Percentiles rank a stretch among this genome's conserved stretches.
phyloP scores from a whole-genome alignment of 345 rosid species.

The Mercurialis annua region DNA sequence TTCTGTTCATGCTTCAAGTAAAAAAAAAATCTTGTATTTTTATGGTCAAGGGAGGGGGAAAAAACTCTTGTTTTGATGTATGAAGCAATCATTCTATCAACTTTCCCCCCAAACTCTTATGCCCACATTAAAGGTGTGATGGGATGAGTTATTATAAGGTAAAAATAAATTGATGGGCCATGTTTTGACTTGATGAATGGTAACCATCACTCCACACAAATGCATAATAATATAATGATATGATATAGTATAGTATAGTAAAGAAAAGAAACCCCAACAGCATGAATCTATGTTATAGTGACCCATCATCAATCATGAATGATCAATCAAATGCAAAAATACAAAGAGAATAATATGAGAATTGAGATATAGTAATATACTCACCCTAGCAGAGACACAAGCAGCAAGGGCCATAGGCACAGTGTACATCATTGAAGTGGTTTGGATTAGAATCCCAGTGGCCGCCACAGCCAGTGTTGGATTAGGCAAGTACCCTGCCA shows the following conservation, averaged over 20 bases:
- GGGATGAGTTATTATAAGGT: background rate
- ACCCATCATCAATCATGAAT: slow-evolving; percentile 1
- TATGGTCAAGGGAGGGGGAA: background rate
- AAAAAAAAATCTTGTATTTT: background rate
- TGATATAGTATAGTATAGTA: no score
- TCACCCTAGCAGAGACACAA: slow-evolving; percentile 95
- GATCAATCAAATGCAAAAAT: background rate
- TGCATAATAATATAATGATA: background rate
- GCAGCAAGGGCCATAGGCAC: slow-evolving; percentile 99
- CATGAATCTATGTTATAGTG: slow-evolving; percentile 19
- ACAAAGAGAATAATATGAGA: background rate
- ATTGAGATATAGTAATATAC: slow-evolving; percentile 5
- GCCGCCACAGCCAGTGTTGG: slow-evolving; percentile 90
- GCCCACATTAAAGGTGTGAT: background rate
- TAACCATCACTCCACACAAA: slow-evolving; percentile 8
- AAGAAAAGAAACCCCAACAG: background rate
- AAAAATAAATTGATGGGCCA: background rate
- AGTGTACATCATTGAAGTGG: slow-evolving; percentile 98
- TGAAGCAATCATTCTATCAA: slow-evolving; percentile 5
- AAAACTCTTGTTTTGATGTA: background rate
- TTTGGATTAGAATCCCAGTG: slow-evolving; percentile 89
- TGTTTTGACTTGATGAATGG: slow-evolving; percentile 11
- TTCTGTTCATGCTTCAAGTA: background rate
- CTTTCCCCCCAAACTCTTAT: background rate
- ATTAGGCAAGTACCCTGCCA: slow-evolving; percentile 86